Base-by-base conservation (phyloP, 2,329 filamentous ascomycete genomes). In the Alternaria burnsii region DNA sequence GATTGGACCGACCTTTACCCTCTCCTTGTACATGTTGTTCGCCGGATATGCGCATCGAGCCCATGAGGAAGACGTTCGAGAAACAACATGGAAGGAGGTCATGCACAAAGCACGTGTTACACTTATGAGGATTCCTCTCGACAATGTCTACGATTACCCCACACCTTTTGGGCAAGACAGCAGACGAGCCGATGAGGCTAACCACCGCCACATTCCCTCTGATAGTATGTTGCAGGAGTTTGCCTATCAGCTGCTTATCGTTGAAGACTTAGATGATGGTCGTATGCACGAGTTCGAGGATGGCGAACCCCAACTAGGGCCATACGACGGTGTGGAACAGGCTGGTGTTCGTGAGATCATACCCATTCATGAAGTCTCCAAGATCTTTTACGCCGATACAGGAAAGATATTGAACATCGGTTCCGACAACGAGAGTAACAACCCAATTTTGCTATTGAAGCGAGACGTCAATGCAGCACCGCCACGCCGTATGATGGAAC, bases 21-120 rank as follows among this genome's bases (percentile, higher is more conserved):
- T 98, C 8, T 97, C 94, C 0, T 82, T 98, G 68, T 99, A 98
- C 78, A 97, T 98, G 93, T 85, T 98, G 0, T 99, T 98, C 71
- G 85, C 89, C 2, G 91, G 93, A 2, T 93, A 98, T 77, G 82
- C 89, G 4, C 81, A 82, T 43, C 80, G 86, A 40, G 81, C 83
- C 3, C 83, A 85, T 18, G 79, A 88, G 79, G 78, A 87, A 76
- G 79, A 86, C 70, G 69, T 89, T 67, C 75, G 91, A 80, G 79
- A 89, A 80, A 83, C 93, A 0, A 91, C 94, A 0, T 98, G 95
- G 95, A 95, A 98, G 75, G 94, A 99, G 76, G 93, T 97, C 41
- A 89, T 97, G 62, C 94, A 98, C 81, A 99, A 98, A 77, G 92
- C 93, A 18, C 87, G 89, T 40, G 88, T 97, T 12, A 92, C 93